A percentile compares a stretch with the other conserved stretches of the same genome.
These are phyloP conservation scores for Globisporangium abappressorium DNA, from an alignment of 352 stramenopile species.

Conservation along the genomic window DNA sequence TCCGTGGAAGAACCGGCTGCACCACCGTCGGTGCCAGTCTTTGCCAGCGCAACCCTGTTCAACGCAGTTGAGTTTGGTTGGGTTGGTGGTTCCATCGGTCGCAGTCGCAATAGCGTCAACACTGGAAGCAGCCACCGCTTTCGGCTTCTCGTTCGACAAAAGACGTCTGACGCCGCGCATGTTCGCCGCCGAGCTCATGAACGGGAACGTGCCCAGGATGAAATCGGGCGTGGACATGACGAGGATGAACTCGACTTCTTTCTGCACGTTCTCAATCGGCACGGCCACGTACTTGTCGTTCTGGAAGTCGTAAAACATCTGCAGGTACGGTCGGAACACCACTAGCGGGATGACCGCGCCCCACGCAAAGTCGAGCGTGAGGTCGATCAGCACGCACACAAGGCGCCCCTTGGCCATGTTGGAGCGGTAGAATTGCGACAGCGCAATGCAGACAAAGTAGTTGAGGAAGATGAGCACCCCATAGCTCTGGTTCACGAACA, in stretches of 20 bases:
- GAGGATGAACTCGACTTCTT: slow-evolving; percentile 22
- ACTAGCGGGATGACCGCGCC: slow-evolving; percentile 20
- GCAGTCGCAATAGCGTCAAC: background rate
- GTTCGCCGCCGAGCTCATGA: slow-evolving; percentile 12
- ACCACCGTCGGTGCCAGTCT: background rate
- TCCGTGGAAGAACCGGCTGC: background rate
- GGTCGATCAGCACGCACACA: background rate
- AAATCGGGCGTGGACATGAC: slow-evolving; percentile 20
- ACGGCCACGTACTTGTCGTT: background rate
- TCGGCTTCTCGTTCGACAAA: background rate
- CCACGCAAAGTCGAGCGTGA: slow-evolving; percentile 25
- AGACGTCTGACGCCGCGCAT: slow-evolving; percentile 16
- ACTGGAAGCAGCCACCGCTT: background rate
- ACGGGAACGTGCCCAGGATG: slow-evolving; percentile 20
- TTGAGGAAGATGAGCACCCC: background rate
- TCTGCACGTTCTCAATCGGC: slow-evolving; percentile 5
- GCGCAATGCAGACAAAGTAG: background rate
- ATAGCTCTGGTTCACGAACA: slow-evolving; percentile 3
- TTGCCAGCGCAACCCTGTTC: background rate
- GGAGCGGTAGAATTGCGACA: background rate
- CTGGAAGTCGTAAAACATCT: slow-evolving; percentile 6
- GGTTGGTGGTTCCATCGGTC: background rate
- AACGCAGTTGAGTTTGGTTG: background rate
- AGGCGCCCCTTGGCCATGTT: background rate
- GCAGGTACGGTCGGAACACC: slow-evolving; percentile 18